Base-by-base conservation (phyloP, 306 rosid species). In the Quercus agrifolia region DNA sequence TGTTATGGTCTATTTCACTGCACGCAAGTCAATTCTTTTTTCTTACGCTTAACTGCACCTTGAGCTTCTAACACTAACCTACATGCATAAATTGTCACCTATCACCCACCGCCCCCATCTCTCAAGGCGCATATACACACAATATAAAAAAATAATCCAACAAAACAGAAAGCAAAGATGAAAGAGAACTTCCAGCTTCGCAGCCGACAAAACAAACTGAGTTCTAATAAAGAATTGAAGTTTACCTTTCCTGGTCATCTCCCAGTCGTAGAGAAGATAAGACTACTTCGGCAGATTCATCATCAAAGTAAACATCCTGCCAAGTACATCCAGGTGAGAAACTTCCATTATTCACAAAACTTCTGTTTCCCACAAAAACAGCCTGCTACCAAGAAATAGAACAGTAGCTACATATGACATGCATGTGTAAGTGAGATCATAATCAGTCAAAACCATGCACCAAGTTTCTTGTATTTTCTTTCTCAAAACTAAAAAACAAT, bases 271-370 rank as follows among this genome's bases (percentile, higher is more conserved):
- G 81, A 62, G 99, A 96, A 78, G 99, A 93, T 72, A 93, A 91
- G 70, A 93, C 98, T 56, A 96, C 98, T 87, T 96, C 99, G 28
- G 99, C 99, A 85, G 99, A 96, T 88, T 93, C 99, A 87, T 96
- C 99, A 84, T 96, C 99, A 76, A 96, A 96, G 84, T 91, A 93
- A 56, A 93, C 94, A 83, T 96, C 99, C 99, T 96, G 92, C 86
- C 76, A 82, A 75, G 78, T 44, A 61, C 27, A 61, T 30, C 77
- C 27, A 71, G 20, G 28, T 72, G 64, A 81, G 80, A 46, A 74
- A 84, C 73, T 57, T 81, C 17, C 35, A 25, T 58, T 70, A 63
- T 52, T 77, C 75, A 71, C 20, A 61, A 70, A 84, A 46, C 6
- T 59, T 67, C 46, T 62, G 12, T n/a, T 21, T 74, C 30, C 41